These are phyloP conservation scores for Podila epicladia DNA, from an alignment of 192 early-diverging fungal species.

Conservation along the genomic window DNA sequence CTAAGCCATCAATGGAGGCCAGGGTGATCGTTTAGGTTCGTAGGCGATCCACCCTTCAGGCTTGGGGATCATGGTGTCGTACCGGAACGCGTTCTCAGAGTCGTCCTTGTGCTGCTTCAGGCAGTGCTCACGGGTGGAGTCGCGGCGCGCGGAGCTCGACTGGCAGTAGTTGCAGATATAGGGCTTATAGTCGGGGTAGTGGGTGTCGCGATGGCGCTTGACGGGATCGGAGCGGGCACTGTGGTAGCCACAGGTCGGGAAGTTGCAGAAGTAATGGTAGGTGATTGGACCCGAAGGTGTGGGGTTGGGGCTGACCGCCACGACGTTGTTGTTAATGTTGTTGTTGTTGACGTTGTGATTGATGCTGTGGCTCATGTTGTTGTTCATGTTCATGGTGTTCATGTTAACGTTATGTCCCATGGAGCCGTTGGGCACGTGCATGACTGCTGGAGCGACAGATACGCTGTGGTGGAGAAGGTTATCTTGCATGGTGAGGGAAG, in stretches of 20 bases:
- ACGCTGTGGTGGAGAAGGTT: conserved; percentile 4
- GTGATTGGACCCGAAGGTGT: conserved; percentile 13
- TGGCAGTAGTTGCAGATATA: conserved; percentile 52
- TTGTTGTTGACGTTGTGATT: not conserved
- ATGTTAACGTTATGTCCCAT: not conserved
- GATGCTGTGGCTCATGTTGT: conserved; percentile 1
- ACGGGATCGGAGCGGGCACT: conserved; percentile 49
- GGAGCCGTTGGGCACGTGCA: not conserved
- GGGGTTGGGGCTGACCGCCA: not conserved
- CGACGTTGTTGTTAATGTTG: conserved; percentile 1
- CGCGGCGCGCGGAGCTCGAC: conserved; percentile 33
- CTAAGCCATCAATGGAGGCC: conserved; percentile 45
- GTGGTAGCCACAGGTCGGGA: conserved; percentile 47
- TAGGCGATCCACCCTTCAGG: conserved; percentile 51
- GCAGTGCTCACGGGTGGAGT: conserved; percentile 41
- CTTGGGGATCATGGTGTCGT: conserved; percentile 34
- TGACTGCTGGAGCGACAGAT: not conserved
- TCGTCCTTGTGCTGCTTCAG: conserved; percentile 51
- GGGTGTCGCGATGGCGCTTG: conserved; percentile 44
- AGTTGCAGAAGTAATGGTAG: conserved; percentile 51
- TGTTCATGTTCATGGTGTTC: not conserved
- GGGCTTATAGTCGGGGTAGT: conserved; percentile 50
- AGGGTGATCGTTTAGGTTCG: conserved; percentile 45
- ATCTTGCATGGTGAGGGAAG: conserved; percentile 7
- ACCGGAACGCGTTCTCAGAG: conserved; percentile 42